phyloP scores from a whole-genome alignment of 306 rosid genomes.

The Dalbergia cultrata region DNA sequence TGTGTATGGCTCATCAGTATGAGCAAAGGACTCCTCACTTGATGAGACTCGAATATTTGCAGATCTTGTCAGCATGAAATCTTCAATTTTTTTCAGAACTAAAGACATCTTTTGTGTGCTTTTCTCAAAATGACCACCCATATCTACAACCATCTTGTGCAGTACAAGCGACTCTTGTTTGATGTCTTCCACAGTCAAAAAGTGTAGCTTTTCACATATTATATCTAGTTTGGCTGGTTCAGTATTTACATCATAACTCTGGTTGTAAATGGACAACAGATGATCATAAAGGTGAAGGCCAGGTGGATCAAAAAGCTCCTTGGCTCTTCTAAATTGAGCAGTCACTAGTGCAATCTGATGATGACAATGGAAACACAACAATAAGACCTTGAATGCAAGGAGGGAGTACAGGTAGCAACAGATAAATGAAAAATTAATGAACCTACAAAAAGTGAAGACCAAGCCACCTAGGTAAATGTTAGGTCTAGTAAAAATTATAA shows the following conservation, averaged over 20 bases:
- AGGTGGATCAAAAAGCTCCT: constrained; percentile 64
- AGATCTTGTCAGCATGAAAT: constrained; percentile 67
- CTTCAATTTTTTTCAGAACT: constrained; percentile 70
- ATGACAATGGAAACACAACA: constrained; percentile 30
- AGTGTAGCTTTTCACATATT: constrained; percentile 71
- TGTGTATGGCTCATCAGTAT: constrained; percentile 49
- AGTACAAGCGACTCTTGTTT: constrained; percentile 75
- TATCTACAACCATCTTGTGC: constrained; percentile 63
- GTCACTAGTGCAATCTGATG: constrained; percentile 81
- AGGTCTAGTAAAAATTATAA: too few species aligned
- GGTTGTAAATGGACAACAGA: constrained; percentile 57
- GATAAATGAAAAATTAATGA: constrained; percentile 23
- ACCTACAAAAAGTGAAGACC: constrained; percentile 9
- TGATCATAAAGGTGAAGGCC: constrained; percentile 69
- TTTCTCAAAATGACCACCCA: constrained; percentile 63
- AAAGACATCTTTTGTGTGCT: constrained; percentile 61
- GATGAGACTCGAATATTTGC: constrained; percentile 48
- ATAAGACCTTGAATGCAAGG: neutral
- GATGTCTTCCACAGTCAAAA: constrained; percentile 64
- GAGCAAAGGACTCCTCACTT: constrained; percentile 48
- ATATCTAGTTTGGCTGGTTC: constrained; percentile 57
- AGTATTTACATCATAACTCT: constrained; percentile 52
- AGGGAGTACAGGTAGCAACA: constrained; percentile 1
- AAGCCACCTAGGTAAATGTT: constrained; percentile 3
- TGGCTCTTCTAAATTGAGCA: constrained; percentile 81